Evolutionary conservation across 495 filamentous ascomycete genomes (phyloP), one percentile per base, ranked within the genome.

Genomic region (Platismatia glauca): DNA sequence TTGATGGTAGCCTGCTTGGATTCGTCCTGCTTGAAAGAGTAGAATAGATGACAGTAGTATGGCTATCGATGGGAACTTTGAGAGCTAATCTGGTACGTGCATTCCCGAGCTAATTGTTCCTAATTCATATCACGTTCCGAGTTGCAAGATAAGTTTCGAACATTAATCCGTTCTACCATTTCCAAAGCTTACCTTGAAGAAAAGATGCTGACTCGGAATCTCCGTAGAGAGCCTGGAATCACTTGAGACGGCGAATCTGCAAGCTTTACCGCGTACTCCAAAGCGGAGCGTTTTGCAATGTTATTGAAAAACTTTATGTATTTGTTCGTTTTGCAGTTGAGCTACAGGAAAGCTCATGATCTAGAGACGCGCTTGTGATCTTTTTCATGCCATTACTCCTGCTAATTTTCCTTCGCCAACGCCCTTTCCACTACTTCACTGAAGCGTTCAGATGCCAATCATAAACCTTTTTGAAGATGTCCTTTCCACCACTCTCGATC

Each of bases 401-500:
- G 29, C 27, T 33, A n/a, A 41, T 31, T 39, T 22, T 24, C 27
- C 61, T 16, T 29, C 27, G 18, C 37, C 31, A 29, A 37, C 33
- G 20, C 33, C n/a, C 9, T 20, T 43, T 2, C 34, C 7, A 29
- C 46, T 48, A 64, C 24, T 64, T 64, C n/a, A 22, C 44, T 34
- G 34, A 27, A 59, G 39, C 66, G 43, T 70, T 61, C 37, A 70
- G 41, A 68, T 70, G 66, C 92, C 91, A 97, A 66, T 82, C 85
- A 76, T 96, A 89, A 15, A 95, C 81, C 73, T 88, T 89, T 72
- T 81, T 75, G 64, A 91, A 98, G 38, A 94, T 76, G 12, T 77
- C 84, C 76, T 90, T 94, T 35, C 82, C 91, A 43, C 82, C 82
- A 24, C 75, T 84, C 72, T 91, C 87, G 64, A 97, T 86, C 35